Conservation (phyloP, 139 green algal genomes). For the Tetradesmus obliquus region DNA sequence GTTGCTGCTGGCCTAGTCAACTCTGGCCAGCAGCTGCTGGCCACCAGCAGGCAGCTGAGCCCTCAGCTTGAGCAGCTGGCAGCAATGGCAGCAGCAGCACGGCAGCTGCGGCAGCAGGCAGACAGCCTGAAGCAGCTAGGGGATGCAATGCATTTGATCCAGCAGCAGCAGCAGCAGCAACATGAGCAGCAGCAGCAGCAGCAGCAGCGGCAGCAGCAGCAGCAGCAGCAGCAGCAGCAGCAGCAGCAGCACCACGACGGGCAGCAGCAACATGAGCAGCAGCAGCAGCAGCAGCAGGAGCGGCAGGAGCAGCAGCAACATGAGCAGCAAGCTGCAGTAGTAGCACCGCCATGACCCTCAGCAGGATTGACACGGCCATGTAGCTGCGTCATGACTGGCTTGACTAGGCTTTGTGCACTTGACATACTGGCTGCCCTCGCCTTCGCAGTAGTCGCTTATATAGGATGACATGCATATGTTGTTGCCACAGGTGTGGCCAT, state of each 20-base stretch:
- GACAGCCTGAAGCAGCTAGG: constrained; percentile 7
- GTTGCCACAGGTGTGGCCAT: too few relatives aligned
- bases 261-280: not conserved
- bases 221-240: not conserved
- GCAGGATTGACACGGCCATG: too few relatives aligned
- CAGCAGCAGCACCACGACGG: not conserved
- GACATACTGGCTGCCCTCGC: too few relatives aligned
- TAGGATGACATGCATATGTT: too few relatives aligned
- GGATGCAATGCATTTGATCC: not conserved
- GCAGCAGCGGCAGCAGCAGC: not conserved
- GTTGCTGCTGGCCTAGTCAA: not conserved
- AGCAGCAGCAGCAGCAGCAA: not conserved
- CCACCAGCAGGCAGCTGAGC: constrained; percentile 26
- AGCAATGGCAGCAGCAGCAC: constrained; percentile 9
- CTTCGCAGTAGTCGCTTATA: too few relatives aligned
- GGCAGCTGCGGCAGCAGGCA: not conserved
- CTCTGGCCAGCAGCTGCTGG: constrained; percentile 39
- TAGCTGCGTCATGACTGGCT: too few relatives aligned
- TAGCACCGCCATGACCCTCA: too few relatives aligned
- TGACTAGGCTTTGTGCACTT: too few relatives aligned
- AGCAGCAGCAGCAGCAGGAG: not conserved
- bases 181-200: constrained; percentile 3
- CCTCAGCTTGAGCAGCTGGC: constrained; percentile 19
- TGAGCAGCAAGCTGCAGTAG: not conserved
- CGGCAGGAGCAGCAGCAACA: not conserved